Evolutionary conservation across 768 basidiomycete species (phyloP).

Genomic region (Suillus subaureus): DNA sequence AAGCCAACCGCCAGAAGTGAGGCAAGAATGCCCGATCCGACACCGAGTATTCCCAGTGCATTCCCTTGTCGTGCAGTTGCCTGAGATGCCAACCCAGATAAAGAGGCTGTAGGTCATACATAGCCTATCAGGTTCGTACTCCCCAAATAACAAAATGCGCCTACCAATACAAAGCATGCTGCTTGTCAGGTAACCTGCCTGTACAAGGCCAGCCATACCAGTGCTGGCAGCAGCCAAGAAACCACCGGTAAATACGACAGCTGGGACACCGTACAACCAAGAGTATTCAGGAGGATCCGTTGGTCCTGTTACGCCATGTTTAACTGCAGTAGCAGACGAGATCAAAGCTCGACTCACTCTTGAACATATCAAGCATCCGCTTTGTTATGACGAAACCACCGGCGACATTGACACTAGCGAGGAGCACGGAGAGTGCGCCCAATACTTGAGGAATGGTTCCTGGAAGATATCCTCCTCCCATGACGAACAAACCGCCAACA

Average conservation of each 20-base stretch:
- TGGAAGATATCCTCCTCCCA: conserved; percentile 87
- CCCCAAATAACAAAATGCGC: conserved; percentile 4
- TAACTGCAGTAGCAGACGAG: neutral
- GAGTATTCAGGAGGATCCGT: conserved; percentile 89
- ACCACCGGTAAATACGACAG: conserved; percentile 79
- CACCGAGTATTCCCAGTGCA: conserved; percentile 84
- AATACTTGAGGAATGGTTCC: conserved; percentile 79
- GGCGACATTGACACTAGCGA: conserved; percentile 86
- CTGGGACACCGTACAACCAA: conserved; percentile 81
- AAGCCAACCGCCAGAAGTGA: conserved; percentile 86
- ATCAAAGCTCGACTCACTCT: conserved; percentile 49
- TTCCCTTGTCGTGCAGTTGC: conserved; percentile 87
- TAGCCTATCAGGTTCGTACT: neutral
- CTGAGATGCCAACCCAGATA: conserved; percentile 81
- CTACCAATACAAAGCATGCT: conserved; percentile 85
- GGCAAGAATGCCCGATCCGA: conserved; percentile 77
- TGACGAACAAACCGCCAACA: conserved; percentile 84
- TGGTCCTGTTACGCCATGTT: conserved; percentile 49
- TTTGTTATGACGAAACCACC: conserved; percentile 91
- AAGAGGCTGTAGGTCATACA: conserved; percentile 52
- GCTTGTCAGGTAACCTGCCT: conserved; percentile 85
- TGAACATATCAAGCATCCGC: conserved; percentile 93
- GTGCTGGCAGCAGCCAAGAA: conserved; percentile 82
- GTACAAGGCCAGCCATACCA: conserved; percentile 83
- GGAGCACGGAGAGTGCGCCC: conserved; percentile 81